Percentiles rank a stretch among this genome's conserved stretches.
These are phyloP conservation scores for Penicillium canescens DNA, from an alignment of 495 filamentous ascomycete genomes.

Conservation along the genomic window DNA sequence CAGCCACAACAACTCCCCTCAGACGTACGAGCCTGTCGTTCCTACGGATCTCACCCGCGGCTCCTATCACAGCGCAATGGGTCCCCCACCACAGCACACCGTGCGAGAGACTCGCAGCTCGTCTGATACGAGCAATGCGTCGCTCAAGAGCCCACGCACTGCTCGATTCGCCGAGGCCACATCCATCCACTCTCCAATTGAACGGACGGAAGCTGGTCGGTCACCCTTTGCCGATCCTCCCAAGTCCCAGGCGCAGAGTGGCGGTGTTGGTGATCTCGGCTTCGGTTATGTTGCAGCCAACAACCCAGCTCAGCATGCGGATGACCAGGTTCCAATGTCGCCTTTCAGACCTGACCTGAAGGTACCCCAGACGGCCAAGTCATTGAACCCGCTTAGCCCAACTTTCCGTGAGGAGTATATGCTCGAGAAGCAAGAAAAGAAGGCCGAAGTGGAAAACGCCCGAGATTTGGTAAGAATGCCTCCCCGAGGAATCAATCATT, in stretches of 20 bases:
- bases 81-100: conserved; percentile 20
- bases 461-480: conserved; percentile 73
- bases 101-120: conserved; percentile 29
- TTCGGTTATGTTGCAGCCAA: conserved; percentile 82
- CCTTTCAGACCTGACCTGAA: conserved; percentile 85
- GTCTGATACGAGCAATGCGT: conserved; percentile 53
- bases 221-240: conserved; percentile 72
- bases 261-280: conserved; percentile 75
- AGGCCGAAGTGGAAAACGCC: conserved; percentile 78
- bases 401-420: conserved; percentile 85
- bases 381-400: conserved; percentile 71
- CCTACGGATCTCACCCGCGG: conserved; percentile 35
- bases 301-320: conserved; percentile 51
- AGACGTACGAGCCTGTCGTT: conserved; percentile 34
- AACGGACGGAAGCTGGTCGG: conserved; percentile 43
- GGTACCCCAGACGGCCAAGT: conserved; percentile 75
- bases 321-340: conserved; percentile 60
- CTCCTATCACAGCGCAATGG: conserved; percentile 35
- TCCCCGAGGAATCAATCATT: not conserved
- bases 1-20: conserved; percentile 29
- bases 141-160: conserved; percentile 76
- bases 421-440: conserved; percentile 75
- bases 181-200: conserved; percentile 81
- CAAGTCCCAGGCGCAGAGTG: conserved; percentile 48
- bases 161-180: conserved; percentile 92